phyloP scores from a whole-genome alignment of 2,329 filamentous ascomycete genomes.

The Fusarium mexicanum region DNA sequence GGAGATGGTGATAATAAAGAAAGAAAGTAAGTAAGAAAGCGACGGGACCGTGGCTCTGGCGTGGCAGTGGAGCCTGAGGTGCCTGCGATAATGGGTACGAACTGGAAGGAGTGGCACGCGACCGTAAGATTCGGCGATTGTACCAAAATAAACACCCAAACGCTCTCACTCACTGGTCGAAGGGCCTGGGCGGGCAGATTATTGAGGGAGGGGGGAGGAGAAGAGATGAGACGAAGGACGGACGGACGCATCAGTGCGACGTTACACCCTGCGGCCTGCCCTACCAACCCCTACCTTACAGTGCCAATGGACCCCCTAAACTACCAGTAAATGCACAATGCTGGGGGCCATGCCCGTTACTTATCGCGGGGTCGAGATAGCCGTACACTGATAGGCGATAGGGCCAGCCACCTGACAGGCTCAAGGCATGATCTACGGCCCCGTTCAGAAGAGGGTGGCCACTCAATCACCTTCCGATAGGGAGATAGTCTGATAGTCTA shows the following conservation, averaged over 20 bases:
- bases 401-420: slow-evolving; percentile 5
- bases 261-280: background rate
- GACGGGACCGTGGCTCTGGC: background rate
- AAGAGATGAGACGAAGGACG: slow-evolving; percentile 7
- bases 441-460: background rate
- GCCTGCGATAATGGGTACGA: background rate
- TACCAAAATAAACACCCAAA: slow-evolving; percentile 11
- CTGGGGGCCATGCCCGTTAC: background rate
- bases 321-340: background rate
- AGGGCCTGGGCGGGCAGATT: background rate
- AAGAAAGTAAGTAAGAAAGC: background rate
- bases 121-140: slow-evolving; percentile 8
- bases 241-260: slow-evolving; percentile 20
- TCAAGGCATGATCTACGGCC: background rate
- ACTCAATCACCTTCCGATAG: slow-evolving; percentile 15
- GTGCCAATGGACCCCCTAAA: background rate
- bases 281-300: background rate
- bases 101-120: slow-evolving; percentile 6
- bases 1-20: slow-evolving; percentile 1
- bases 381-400: slow-evolving; percentile 4
- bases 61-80: background rate
- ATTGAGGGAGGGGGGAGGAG: background rate
- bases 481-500: slow-evolving; percentile 4
- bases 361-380: slow-evolving; percentile 26
- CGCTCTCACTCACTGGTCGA: background rate